These are phyloP conservation scores for Russula sp. DNA, from an alignment of 768 basidiomycete species.

Conservation along the genomic window DNA sequence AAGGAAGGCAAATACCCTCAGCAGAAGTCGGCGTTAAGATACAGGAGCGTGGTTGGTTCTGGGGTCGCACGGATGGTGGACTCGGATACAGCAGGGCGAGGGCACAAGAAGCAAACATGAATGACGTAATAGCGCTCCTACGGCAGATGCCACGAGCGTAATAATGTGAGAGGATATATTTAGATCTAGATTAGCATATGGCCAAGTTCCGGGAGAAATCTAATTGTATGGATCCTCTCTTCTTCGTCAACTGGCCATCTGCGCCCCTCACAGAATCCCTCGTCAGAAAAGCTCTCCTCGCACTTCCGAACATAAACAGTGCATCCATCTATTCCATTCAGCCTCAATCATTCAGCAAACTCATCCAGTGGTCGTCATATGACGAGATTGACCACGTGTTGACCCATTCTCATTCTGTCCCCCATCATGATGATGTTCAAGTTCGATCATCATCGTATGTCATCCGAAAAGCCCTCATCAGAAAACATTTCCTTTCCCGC, in stretches of 20 bases:
- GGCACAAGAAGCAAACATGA: constrained; percentile 21
- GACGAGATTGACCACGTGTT: constrained; percentile 79
- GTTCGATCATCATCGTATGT: constrained; percentile 78
- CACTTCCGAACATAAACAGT: constrained; percentile 33
- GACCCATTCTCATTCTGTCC: constrained; percentile 42
- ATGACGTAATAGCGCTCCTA: constrained; percentile 27
- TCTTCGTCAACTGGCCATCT: constrained; percentile 45
- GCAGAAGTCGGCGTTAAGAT: constrained; percentile 23
- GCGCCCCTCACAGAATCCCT: constrained; percentile 51
- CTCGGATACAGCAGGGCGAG: not conserved
- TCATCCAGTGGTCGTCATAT: constrained; percentile 86
- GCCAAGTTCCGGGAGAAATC: not conserved
- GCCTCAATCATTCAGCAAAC: constrained; percentile 32
- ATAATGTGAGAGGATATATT: not conserved
- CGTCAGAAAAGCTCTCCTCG: constrained; percentile 41
- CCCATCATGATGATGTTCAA: constrained; percentile 38
- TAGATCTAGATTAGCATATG: not conserved
- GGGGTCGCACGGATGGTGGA: constrained; percentile 17
- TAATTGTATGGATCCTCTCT: not conserved
- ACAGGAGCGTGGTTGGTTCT: constrained; percentile 24
- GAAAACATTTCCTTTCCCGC: constrained; percentile 87
- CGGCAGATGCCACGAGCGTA: constrained; percentile 30
- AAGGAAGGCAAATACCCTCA: not conserved
- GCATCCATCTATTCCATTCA: constrained; percentile 28
- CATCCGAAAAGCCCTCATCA: constrained; percentile 89